Evolutionary conservation across 495 filamentous ascomycete genomes (phyloP).

Genomic region (Melanomma pulvis-pyrius): DNA sequence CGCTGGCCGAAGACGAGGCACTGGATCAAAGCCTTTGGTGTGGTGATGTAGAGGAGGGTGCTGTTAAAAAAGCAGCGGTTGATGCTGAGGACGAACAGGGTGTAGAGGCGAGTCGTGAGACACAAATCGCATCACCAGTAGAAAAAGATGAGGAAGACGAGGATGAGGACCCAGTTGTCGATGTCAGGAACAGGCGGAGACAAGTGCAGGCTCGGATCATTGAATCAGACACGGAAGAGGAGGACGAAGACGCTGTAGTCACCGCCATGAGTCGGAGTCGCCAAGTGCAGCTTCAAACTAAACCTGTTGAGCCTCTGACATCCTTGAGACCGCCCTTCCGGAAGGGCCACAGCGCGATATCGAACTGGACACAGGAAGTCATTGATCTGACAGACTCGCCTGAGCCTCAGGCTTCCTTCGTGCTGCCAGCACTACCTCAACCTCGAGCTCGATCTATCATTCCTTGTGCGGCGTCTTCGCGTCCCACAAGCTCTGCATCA

Average conservation of each 20-base stretch:
- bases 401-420: constrained; percentile 2
- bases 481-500: constrained; percentile 36
- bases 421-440: not conserved
- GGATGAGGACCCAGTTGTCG: constrained; percentile 20
- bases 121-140: no score
- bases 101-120: no score
- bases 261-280: not conserved
- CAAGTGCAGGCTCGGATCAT: not conserved
- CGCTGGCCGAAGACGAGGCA: constrained; percentile 25
- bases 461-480: constrained; percentile 18
- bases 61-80: not conserved
- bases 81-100: not conserved
- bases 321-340: constrained; percentile 10
- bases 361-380: constrained; percentile 24
- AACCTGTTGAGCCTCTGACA: not conserved
- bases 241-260: not conserved
- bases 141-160: constrained; percentile 21
- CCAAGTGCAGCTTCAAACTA: not conserved
- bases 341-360: constrained; percentile 25
- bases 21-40: constrained; percentile 43
- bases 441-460: not conserved
- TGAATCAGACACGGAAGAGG: constrained; percentile 3
- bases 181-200: not conserved
- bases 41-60: constrained; percentile 34
- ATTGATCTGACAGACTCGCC: constrained; percentile 32